Evolutionary conservation across 371 early-diverging fungal genomes (phyloP).

Genomic region (Dichotomocladium elegans): DNA sequence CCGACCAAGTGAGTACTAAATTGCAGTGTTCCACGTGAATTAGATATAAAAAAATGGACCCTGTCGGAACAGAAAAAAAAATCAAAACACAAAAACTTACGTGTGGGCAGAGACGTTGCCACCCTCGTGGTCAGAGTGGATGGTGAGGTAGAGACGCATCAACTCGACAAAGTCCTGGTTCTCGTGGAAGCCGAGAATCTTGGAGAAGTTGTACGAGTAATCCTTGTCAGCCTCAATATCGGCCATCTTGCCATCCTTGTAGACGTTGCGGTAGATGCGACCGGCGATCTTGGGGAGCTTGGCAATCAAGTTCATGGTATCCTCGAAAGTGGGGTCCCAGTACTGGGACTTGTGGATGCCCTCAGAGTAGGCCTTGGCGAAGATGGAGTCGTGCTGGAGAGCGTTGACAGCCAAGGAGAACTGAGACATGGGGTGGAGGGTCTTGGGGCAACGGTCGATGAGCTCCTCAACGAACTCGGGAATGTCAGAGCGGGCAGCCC

Average conservation of each 20-base stretch:
- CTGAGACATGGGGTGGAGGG: constrained; percentile 99
- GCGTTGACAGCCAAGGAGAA: constrained; percentile 95
- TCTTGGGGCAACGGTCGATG: constrained; percentile 95
- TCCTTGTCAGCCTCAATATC: constrained; percentile 82
- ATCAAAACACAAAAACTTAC: constrained; percentile 33
- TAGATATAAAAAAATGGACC: constrained; percentile 1
- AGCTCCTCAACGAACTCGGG: constrained; percentile 94
- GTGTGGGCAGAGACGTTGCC: constrained; percentile 97
- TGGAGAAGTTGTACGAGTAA: constrained; percentile 94
- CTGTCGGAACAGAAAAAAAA: not conserved
- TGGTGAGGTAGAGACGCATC: constrained; percentile 97
- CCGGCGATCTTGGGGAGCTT: constrained; percentile 95
- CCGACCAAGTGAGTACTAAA: constrained; percentile 90
- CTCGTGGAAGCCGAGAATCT: constrained; percentile 86
- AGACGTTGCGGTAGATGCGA: constrained; percentile 98
- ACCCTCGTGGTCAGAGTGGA: constrained; percentile 99
- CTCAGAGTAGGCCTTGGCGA: constrained; percentile 94
- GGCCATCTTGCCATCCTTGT: constrained; percentile 93
- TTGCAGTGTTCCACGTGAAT: not conserved
- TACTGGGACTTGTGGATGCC: constrained; percentile 94
- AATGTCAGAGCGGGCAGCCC: constrained; percentile 90
- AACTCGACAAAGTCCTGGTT: constrained; percentile 92
- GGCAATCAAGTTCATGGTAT: constrained; percentile 96
- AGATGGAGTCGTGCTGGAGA: constrained; percentile 91
- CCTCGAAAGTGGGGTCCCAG: constrained; percentile 97